Base-by-base conservation (phyloP, 768 basidiomycete species). In the Lentinula aciculospora region DNA sequence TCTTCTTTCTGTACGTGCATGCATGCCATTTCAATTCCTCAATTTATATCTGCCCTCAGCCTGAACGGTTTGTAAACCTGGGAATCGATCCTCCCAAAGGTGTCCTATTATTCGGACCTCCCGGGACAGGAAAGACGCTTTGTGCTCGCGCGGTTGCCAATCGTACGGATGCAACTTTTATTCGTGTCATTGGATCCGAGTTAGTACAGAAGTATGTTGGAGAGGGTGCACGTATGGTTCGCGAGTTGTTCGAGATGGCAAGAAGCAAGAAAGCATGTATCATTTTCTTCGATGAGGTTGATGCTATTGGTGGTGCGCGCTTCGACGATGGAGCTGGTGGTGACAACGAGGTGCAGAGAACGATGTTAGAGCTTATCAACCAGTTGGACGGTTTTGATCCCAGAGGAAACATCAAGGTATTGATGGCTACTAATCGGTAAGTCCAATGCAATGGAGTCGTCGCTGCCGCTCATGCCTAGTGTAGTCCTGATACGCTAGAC, bases 151-250 rank as follows among this genome's bases (percentile, higher is more conserved):
- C 97, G 12, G 97, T 99, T 1, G 97, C 97, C 31, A 99, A 98
- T 71, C 84, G 97, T 53, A 98, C 97, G 53, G 97, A 98, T 71
- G 96, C 95, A 21, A 98, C 97, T 0, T 99, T 99, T 69, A 99
- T 99, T 69, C 91, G 97, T 65, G 97, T 99, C 55, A 98, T 98
- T 67, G 97, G 97, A 13, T 98, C 96, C 12, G 97, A 99, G 71
- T 81, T 99, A 15, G 97, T 99, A n/a, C 97, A 99, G 73, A 99
- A 99, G 71, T 99, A 99, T 69, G 97, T 99, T 50, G 97, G 97
- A 47, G 97, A 99, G 72, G 97, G 97, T 60, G 97, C 97, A 6
- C 81, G 97, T 59, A 98, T 98, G 97, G 95, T 99, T 17, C 87
- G 97, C 48, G 97, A 98, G 68, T 76, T 98, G 58, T 99, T 99